Evolutionary conservation across 192 early-diverging fungal genomes (phyloP), one percentile per base, ranked within the genome.

Genomic region (Chytriomyces sp.): DNA sequence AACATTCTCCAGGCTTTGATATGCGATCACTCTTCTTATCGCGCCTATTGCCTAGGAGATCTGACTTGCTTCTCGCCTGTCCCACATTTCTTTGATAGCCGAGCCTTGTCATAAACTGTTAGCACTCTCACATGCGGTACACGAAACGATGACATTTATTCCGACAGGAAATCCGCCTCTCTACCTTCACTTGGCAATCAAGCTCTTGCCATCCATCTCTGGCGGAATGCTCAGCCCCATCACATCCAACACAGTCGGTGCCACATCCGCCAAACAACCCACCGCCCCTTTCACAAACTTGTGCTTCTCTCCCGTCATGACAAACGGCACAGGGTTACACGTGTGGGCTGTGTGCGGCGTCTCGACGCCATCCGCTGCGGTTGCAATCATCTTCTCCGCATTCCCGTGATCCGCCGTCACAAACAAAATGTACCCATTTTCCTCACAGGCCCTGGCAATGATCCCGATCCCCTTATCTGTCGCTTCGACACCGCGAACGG

Each of bases 391-490:
- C 88, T 99, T 93, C 76, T 99, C 98, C 33, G 96, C 96, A 76
- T 99, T 99, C 39, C 98, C 98, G 80, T 99, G 98, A 82, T 99
- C 98, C 6, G 98, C 90, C 5, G 96, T 99, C 53, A 99, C 79
- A 76, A 99, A 95, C 41, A 99, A 83, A 44, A 89, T 84, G 76
- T 98, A 99, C 26, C 91, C 92, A 64, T 93, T 81, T 30, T 81
- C 77, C 78, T 93, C 89, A 80, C 96, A 98, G 30, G 98, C 96
- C 68, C 94, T 92, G 77, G 90, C 93, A 74, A 99, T 92, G 62
- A 85, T 82, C 38, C 95, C 95, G 75, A 99, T 98, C 4, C 90
- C 96, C 78, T 90, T 88, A 77, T 99, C 98, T 0, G 96, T 99
- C 3, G 94, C 93, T 60, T 89, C 93, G 49, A 99, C 93, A 49